Conservation (phyloP, 192 early-diverging fungal genomes). For the Globomyces pollinis-pini region DNA sequence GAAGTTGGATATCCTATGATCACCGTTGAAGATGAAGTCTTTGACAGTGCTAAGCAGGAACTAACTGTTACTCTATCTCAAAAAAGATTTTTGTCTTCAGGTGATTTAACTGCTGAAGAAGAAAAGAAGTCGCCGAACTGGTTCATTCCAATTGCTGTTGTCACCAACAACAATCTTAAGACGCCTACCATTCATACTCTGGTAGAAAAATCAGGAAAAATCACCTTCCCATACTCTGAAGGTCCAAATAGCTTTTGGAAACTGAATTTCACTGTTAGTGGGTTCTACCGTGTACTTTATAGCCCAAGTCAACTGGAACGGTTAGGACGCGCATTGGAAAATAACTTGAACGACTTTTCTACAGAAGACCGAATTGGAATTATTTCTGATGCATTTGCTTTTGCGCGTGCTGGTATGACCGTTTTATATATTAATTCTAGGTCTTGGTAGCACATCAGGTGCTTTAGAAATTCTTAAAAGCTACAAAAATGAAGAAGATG, state of each 20-base stretch:
- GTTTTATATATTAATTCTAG: too few species aligned
- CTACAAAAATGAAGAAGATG: constrained; percentile 58
- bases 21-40: constrained; percentile 52
- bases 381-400: constrained; percentile 74
- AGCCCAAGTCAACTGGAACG: constrained; percentile 36
- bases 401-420: constrained; percentile 73
- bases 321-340: not conserved
- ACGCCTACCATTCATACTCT: not conserved
- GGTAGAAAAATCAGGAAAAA: constrained; percentile 6
- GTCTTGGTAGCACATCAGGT: constrained; percentile 65
- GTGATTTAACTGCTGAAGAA: constrained; percentile 65
- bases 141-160: constrained; percentile 71
- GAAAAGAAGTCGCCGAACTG: constrained; percentile 57
- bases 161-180: constrained; percentile 25
- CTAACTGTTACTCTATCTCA: constrained; percentile 62
- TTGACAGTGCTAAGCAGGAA: constrained; percentile 28
- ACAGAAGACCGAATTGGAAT: constrained; percentile 76
- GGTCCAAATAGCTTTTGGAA: not conserved
- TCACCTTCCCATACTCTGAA: constrained; percentile 16
- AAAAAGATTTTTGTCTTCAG: constrained; percentile 73
- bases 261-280: not conserved
- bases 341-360: not conserved
- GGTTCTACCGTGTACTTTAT: constrained; percentile 78
- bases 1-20: constrained; percentile 35
- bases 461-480: constrained; percentile 67